A percentile compares a stretch with the other conserved stretches of the same genome.
Evolutionary conservation across 305 asterid genomes (phyloP).

Genomic region (Fraxinus velutina): DNA sequence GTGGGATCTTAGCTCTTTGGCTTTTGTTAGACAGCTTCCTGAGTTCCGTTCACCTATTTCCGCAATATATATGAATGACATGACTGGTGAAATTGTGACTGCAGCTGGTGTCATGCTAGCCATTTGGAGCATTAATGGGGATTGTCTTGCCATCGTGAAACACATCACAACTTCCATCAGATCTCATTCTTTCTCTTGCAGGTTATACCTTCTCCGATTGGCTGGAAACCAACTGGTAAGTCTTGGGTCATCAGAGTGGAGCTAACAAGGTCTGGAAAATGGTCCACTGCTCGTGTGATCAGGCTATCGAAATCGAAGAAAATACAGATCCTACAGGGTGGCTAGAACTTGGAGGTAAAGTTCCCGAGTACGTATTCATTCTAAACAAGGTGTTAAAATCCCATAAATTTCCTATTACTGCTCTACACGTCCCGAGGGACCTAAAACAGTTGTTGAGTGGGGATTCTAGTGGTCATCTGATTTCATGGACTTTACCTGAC

Average conservation of each 20-base stretch:
- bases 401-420: slow-evolving; percentile 78
- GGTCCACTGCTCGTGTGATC: slow-evolving; percentile 78
- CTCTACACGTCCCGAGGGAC: slow-evolving; percentile 73
- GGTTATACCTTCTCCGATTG: slow-evolving; percentile 80
- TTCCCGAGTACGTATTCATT: slow-evolving; percentile 75
- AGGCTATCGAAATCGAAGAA: slow-evolving; percentile 41
- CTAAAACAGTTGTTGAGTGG: slow-evolving; percentile 84
- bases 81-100: slow-evolving; percentile 83
- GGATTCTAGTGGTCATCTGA: slow-evolving; percentile 73
- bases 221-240: slow-evolving; percentile 77
- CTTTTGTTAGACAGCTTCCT: slow-evolving; percentile 79
- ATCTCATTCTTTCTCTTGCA: slow-evolving; percentile 68
- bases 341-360: slow-evolving; percentile 47
- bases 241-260: slow-evolving; percentile 96
- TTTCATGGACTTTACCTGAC: slow-evolving; percentile 88
- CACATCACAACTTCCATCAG: slow-evolving; percentile 96
- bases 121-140: slow-evolving; percentile 92
- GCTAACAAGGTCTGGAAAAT: slow-evolving; percentile 91
- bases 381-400: slow-evolving; percentile 76
- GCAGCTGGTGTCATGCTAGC: slow-evolving; percentile 93
- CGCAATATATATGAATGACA: slow-evolving; percentile 73
- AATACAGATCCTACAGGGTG: slow-evolving; percentile 53
- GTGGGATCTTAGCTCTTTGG: slow-evolving; percentile 94
- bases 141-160: slow-evolving; percentile 86
- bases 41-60: slow-evolving; percentile 84